Evolutionary conservation across 164 flowering plant genomes (phyloP).

Genomic region (Tetracentron sinense): DNA sequence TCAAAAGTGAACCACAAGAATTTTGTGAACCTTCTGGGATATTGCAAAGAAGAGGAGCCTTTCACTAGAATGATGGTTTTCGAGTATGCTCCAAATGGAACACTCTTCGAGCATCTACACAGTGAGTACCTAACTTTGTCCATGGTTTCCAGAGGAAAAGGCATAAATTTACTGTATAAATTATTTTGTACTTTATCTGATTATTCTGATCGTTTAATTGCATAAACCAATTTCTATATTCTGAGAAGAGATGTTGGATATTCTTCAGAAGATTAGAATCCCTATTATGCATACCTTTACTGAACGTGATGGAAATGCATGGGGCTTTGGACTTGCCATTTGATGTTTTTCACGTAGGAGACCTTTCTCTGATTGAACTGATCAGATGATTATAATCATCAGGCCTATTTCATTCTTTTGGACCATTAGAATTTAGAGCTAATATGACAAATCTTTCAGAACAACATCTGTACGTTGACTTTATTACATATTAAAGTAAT

Average conservation of each 20-base stretch:
- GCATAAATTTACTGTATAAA: background rate
- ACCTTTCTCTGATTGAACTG: background rate
- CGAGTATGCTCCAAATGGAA: conserved; percentile 80
- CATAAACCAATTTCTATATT: background rate
- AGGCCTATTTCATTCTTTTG: background rate
- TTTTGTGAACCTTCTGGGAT: conserved; percentile 67
- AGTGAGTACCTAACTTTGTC: conserved; percentile 35
- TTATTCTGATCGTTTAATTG: background rate
- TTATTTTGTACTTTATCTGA: background rate
- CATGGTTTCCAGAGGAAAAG: background rate
- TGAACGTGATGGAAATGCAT: no score
- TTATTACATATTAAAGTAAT: background rate
- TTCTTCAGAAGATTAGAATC: no score
- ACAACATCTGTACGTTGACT: background rate
- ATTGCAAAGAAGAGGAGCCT: conserved; percentile 60
- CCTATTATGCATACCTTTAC: no score
- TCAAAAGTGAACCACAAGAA: conserved; percentile 74
- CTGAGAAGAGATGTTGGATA: background rate
- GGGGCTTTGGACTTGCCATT: no score
- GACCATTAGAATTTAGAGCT: background rate
- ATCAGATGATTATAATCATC: background rate
- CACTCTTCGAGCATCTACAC: conserved; percentile 79
- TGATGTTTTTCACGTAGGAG: background rate
- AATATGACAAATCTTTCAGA: background rate
- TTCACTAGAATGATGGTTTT: conserved; percentile 80